Conservation (phyloP, 176 grass and related monocot species). For the Eragrostis curvula region DNA sequence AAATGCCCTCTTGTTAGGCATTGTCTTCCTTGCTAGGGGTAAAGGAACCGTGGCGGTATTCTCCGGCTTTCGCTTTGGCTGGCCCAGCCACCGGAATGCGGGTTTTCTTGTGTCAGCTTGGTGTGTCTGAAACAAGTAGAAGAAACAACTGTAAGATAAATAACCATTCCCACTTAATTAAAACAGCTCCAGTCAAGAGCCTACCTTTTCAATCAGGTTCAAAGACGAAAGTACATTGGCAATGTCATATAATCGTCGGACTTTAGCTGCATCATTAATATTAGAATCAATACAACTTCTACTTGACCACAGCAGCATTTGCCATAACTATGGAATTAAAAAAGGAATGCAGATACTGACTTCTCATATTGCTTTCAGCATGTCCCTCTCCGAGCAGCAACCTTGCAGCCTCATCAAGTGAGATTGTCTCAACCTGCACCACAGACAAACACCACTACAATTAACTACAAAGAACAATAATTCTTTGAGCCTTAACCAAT, state of each 20-base stretch:
- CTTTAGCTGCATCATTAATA: conserved; percentile 65
- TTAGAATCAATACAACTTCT: conserved; percentile 23
- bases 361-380: conserved; percentile 86
- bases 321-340: not conserved
- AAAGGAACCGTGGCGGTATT: conserved; percentile 29
- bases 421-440: conserved; percentile 64
- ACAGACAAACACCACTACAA: not conserved
- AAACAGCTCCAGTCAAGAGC: not conserved
- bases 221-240: conserved; percentile 89
- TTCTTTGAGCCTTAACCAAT: not conserved
- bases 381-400: conserved; percentile 77
- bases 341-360: conserved; percentile 40
- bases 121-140: conserved; percentile 58
- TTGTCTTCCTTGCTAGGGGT: conserved; percentile 19
- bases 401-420: conserved; percentile 78
- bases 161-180: conserved; percentile 1
- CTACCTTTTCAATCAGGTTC: conserved; percentile 91
- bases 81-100: conserved; percentile 85
- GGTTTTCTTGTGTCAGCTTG: conserved; percentile 77
- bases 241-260: conserved; percentile 88
- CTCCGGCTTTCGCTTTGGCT: conserved; percentile 47
- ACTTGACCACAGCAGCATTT: conserved; percentile 19
- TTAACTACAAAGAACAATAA: not conserved
- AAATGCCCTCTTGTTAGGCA: conserved; percentile 70
- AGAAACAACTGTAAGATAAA: conserved; percentile 5